Conservation (phyloP, 2,329 filamentous ascomycete species). For the Chaetoscypha palmicola region DNA sequence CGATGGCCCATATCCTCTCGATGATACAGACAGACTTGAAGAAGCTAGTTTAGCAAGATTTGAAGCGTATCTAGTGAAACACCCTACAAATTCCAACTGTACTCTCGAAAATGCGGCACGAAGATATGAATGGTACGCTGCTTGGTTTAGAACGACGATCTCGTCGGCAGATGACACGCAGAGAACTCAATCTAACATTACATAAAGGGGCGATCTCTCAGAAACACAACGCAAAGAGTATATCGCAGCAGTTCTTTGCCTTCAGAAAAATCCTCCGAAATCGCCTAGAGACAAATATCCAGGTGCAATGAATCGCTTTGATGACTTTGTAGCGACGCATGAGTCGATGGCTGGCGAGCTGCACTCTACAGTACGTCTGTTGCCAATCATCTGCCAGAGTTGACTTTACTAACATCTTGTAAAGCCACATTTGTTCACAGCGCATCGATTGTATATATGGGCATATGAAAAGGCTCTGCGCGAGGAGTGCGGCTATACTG, state of each 20-base stretch:
- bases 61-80: conserved; percentile 5
- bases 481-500: conserved; percentile 37
- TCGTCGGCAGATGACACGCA: too few species aligned
- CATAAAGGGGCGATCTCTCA: conserved; percentile 14
- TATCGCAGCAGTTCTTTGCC: conserved; percentile 33
- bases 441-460: conserved; percentile 20
- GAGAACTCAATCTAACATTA: too few species aligned
- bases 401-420: neutral
- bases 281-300: conserved; percentile 27
- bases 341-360: conserved; percentile 27
- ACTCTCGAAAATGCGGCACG: conserved; percentile 28
- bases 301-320: conserved; percentile 32
- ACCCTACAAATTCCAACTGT: conserved; percentile 5
- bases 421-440: conserved; percentile 6
- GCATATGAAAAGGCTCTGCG: conserved; percentile 37
- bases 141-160: too few species aligned
- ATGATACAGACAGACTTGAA: conserved; percentile 8
- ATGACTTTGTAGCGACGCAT: conserved; percentile 34
- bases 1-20: conserved; percentile 10
- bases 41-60: conserved; percentile 6
- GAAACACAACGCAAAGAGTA: conserved; percentile 24
- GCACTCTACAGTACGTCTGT: conserved; percentile 14
- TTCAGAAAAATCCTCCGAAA: conserved; percentile 29
- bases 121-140: conserved; percentile 38
- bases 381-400: too few species aligned